phyloP scores from a whole-genome alignment of 805 yeast genomes.

The Brettanomyces nanus region DNA sequence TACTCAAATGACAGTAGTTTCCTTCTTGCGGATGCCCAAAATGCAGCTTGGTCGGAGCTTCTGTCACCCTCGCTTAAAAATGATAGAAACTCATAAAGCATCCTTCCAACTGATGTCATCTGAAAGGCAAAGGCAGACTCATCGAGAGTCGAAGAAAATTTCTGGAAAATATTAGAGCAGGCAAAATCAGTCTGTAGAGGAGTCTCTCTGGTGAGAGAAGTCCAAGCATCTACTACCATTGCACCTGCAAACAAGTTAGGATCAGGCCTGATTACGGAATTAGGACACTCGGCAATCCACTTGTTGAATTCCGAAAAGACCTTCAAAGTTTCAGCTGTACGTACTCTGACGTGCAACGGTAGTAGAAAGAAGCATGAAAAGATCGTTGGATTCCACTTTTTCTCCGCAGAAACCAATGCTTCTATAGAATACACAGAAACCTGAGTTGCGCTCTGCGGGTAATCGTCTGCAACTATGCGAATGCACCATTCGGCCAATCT shows the following conservation, averaged over 20 bases:
- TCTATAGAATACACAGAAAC: not conserved
- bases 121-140: not conserved
- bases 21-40: not conserved
- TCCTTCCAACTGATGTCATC: not conserved
- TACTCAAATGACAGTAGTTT: not conserved
- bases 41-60: not conserved
- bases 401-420: not conserved
- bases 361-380: not conserved
- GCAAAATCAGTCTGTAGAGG: not conserved
- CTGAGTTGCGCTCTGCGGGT: not conserved
- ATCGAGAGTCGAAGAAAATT: not conserved
- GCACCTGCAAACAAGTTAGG: slow-evolving; percentile 2
- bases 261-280: not conserved
- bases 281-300: not conserved
- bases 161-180: not conserved
- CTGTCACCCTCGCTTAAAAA: not conserved
- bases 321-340: not conserved
- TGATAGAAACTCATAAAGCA: not conserved
- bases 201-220: not conserved
- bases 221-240: not conserved
- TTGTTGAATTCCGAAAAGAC: not conserved
- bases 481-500: not conserved
- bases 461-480: not conserved
- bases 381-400: not conserved
- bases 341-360: slow-evolving; percentile 1